Conservation (phyloP, 345 rosid species). For the Syzygium aqueum region DNA sequence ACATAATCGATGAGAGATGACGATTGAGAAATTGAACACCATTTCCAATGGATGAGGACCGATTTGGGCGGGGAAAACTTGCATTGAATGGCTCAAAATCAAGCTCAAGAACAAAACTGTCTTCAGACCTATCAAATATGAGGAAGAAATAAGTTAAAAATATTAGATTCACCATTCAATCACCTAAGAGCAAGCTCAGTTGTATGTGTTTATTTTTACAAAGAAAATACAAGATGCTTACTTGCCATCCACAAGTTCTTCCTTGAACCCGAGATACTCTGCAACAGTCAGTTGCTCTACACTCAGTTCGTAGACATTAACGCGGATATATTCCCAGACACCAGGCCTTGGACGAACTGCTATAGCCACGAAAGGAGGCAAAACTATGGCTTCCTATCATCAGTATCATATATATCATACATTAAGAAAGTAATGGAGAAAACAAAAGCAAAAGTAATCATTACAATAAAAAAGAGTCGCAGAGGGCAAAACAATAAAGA, state of each 20-base stretch:
- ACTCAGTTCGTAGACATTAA: constrained; percentile 68
- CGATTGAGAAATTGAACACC: constrained; percentile 99
- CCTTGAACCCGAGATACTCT: constrained; percentile 86
- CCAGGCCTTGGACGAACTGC: constrained; percentile 98
- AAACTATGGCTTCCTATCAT: constrained; percentile 79
- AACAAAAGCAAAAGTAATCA: not conserved
- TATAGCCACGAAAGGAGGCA: constrained; percentile 89
- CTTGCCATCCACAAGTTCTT: constrained; percentile 78
- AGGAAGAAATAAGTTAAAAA: not conserved
- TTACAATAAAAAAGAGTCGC: not conserved
- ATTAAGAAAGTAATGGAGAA: not conserved
- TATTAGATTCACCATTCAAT: not conserved
- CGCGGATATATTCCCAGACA: constrained; percentile 97
- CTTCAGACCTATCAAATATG: constrained; percentile 17
- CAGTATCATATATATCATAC: not conserved
- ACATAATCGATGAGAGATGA: constrained; percentile 92
- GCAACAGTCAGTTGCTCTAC: constrained; percentile 79
- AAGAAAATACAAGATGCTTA: constrained; percentile 18
- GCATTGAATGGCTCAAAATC: constrained; percentile 98
- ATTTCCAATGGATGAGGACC: constrained; percentile 94
- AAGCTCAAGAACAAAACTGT: constrained; percentile 69
- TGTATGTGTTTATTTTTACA: not conserved
- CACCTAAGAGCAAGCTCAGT: not conserved
- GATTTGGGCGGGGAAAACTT: constrained; percentile 67
- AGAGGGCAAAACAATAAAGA: not conserved